Base-by-base conservation (phyloP, 1,284 basidiomycete species). In the Anthracocystis panici-leucophaei region DNA sequence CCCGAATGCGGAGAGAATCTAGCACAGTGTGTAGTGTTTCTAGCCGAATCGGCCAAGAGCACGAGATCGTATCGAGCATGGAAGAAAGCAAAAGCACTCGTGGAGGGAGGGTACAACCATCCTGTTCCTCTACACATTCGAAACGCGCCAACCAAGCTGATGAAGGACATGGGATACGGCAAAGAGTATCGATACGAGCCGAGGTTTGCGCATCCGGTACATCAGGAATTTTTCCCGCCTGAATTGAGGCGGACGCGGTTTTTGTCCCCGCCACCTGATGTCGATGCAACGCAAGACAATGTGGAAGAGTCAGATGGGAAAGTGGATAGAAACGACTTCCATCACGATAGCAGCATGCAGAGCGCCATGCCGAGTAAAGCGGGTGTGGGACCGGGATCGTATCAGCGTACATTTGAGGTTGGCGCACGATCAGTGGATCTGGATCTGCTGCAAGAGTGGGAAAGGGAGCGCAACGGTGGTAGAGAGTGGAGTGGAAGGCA, bases 101-200 rank as follows among this genome's bases (percentile, higher is more conserved):
- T 84, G 12, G 61, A 77, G 38, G 64, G 66, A 0, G 72, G 56
- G 0, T 79, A 69, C 57, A 82, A 82, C 46, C 85, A 89, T 42
- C 89, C 91, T 0, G 91, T 96, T 0, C 94, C 94, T 0, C 78
- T 93, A 63, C 88, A 90, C 61, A 88, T 95, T 72, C 89, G 94
- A n/a, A 96, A 96, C 83, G 93, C 93, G 1, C 93, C 94, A 2
- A 95, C 94, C 6, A 85, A 82, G 35, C 85, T 95, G 29, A 93
- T 95, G 93, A 91, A 91, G 80, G 88, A 91, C 20, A 88, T 95
- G 0, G 92, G 92, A 6, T 94, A 93, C 80, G 82, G 74, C 16
- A 77, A 73, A 23, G 81, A 83, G 51, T 85, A 85, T 53, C 79
- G 83, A 18, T 96, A 96, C 83, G 92, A 95, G 83, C 94, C 94